Percentiles rank a stretch among this genome's conserved stretches.
phyloP scores from a whole-genome alignment of 2,329 filamentous ascomycete species.

The Cladosporium velox region DNA sequence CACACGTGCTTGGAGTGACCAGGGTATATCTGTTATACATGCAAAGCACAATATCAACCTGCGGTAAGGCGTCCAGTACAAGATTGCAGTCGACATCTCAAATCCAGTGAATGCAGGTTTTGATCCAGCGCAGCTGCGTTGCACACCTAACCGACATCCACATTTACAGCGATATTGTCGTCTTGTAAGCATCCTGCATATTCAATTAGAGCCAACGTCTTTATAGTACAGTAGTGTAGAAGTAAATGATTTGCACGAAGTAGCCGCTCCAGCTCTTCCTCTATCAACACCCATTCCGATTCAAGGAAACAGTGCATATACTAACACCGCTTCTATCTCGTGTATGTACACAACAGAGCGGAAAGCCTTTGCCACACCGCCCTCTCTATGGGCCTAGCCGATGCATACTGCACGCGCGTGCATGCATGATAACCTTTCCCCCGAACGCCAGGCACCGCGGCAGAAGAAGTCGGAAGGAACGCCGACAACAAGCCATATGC shows the following conservation, averaged over 20 bases:
- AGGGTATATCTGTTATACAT: background rate
- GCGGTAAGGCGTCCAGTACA: background rate
- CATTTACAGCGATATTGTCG: too few relatives aligned
- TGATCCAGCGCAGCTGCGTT: background rate
- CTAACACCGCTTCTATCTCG: background rate
- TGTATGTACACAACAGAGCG: slow-evolving; percentile 4
- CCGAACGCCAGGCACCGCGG: slow-evolving; percentile 1
- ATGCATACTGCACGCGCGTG: background rate
- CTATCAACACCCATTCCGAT: background rate
- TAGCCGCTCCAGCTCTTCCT: background rate
- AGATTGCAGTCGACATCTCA: background rate
- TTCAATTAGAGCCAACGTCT: background rate
- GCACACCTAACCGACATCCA: background rate
- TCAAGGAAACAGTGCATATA: background rate
- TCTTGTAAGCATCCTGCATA: too few relatives aligned
- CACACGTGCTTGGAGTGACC: too few relatives aligned
- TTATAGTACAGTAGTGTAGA: background rate
- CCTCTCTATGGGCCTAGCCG: background rate
- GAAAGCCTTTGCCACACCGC: slow-evolving; percentile 1
- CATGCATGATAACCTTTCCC: background rate
- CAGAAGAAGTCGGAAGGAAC: background rate
- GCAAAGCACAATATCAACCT: background rate
- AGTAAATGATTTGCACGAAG: background rate
- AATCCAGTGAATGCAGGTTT: background rate
- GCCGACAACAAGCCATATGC: background rate